Evolutionary conservation across 73 alveolate genomes (phyloP).

Genomic region (Paramecium caudatum): DNA sequence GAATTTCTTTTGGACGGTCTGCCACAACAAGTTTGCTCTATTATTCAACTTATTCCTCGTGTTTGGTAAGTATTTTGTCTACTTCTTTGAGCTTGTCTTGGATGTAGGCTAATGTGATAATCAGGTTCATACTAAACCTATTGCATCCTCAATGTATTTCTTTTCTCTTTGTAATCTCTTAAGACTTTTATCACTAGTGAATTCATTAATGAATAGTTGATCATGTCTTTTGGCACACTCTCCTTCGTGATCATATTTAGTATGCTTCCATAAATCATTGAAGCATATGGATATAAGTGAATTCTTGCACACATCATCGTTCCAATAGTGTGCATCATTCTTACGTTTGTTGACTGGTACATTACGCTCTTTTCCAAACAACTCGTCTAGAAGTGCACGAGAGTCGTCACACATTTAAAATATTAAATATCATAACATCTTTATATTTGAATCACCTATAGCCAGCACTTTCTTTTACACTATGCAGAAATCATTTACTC

Average conservation of each 20-base stretch:
- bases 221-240: slow-evolving; percentile 64
- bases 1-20: slow-evolving; percentile 66
- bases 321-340: slow-evolving; percentile 72
- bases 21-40: slow-evolving; percentile 64
- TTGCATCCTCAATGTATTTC: slow-evolving; percentile 67
- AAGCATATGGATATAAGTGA: slow-evolving; percentile 32
- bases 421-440: background rate
- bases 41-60: slow-evolving; percentile 65
- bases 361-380: slow-evolving; percentile 68
- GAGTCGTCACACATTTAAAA: slow-evolving; percentile 62
- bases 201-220: slow-evolving; percentile 47
- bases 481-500: slow-evolving; percentile 24
- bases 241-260: slow-evolving; percentile 70
- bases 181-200: background rate
- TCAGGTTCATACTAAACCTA: slow-evolving; percentile 70
- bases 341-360: slow-evolving; percentile 4
- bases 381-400: slow-evolving; percentile 50
- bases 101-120: slow-evolving; percentile 43
- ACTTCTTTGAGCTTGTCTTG: slow-evolving; percentile 65
- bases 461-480: background rate
- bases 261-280: slow-evolving; percentile 66
- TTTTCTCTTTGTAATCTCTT: slow-evolving; percentile 50
- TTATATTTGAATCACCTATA: slow-evolving; percentile 14
- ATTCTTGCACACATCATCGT: slow-evolving; percentile 70
- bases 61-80: slow-evolving; percentile 54